These are phyloP conservation scores for Brettanomyces sp. DNA, from an alignment of 805 yeast species.

Conservation along the genomic window DNA sequence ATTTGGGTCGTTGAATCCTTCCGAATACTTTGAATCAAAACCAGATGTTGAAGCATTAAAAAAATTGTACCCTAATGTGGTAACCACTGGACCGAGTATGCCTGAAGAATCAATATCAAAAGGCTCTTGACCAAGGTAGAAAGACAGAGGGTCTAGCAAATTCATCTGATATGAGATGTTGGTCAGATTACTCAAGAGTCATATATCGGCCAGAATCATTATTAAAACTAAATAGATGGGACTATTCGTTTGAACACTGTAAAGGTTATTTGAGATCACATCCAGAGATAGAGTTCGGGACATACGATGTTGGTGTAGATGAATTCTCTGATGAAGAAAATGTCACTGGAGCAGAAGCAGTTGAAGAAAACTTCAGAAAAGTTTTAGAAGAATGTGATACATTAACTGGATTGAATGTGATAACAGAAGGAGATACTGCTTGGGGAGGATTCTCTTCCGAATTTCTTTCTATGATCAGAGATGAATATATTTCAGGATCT, in stretches of 20 bases:
- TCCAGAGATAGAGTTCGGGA: conserved; percentile 33
- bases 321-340: conserved; percentile 37
- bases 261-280: conserved; percentile 15
- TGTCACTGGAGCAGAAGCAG: conserved; percentile 31
- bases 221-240: conserved; percentile 51
- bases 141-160: conserved; percentile 27
- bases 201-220: conserved; percentile 55
- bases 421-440: conserved; percentile 64
- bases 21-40: conserved; percentile 32
- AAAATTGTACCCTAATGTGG: not conserved
- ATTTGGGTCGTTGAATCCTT: conserved; percentile 54
- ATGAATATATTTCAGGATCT: conserved; percentile 55
- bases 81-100: too few species aligned
- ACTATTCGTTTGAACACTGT: conserved; percentile 30
- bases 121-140: conserved; percentile 44
- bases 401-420: conserved; percentile 59
- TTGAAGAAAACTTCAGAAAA: conserved; percentile 52
- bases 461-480: conserved; percentile 46
- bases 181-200: conserved; percentile 75
- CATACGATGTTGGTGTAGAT: conserved; percentile 46
- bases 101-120: conserved; percentile 51
- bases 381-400: conserved; percentile 69
- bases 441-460: conserved; percentile 75
- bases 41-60: conserved; percentile 14
- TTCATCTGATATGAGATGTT: conserved; percentile 40